These are phyloP conservation scores for Trichoderma sp. DNA, from an alignment of 2,329 filamentous ascomycete genomes.

Conservation along the genomic window DNA sequence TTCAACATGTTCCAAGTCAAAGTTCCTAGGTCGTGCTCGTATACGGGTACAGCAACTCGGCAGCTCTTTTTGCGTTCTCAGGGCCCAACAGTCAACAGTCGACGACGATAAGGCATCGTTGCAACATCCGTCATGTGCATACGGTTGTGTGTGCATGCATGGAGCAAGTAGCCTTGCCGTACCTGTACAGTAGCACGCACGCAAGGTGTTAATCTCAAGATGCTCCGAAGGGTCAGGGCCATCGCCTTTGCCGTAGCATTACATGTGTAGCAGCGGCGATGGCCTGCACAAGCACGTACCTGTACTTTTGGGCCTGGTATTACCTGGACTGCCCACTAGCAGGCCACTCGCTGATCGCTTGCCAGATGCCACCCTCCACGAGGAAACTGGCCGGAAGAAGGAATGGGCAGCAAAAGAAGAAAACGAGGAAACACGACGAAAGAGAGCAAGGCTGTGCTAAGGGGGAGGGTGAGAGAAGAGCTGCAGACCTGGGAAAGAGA, in stretches of 20 bases:
- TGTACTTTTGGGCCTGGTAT: neutral
- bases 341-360: neutral
- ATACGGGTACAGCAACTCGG: neutral
- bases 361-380: neutral
- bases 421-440: neutral
- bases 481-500: neutral
- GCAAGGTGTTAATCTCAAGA: neutral
- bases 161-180: neutral
- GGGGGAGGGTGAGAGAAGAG: neutral
- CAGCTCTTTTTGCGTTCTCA: neutral
- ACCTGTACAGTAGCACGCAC: neutral
- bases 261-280: neutral
- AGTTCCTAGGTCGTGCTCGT: neutral
- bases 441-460: slow-evolving; percentile 9
- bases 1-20: neutral
- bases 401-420: neutral
- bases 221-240: neutral
- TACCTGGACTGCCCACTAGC: neutral
- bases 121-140: neutral
- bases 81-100: neutral
- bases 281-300: neutral
- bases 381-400: neutral
- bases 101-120: neutral
- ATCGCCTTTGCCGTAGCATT: neutral
- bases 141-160: slow-evolving; percentile 9